Conservation (phyloP, 371 early-diverging fungal species). For the Mucor saturninus region DNA sequence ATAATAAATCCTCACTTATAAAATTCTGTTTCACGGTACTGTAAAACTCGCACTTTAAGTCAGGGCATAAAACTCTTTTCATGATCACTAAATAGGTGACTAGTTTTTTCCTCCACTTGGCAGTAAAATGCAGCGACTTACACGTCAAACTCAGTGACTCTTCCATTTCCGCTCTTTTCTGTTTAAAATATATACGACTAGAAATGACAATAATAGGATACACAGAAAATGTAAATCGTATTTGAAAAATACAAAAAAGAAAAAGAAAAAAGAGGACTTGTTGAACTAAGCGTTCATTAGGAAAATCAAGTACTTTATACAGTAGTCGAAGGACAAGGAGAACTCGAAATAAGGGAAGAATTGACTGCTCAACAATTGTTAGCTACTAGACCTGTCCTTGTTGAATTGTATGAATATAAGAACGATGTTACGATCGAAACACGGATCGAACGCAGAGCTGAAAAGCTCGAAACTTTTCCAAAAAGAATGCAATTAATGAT, state of each 20-base stretch:
- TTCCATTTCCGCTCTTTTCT: too few species aligned
- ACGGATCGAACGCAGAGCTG: neutral
- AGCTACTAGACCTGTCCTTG: conserved; percentile 17
- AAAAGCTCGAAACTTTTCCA: conserved; percentile 7
- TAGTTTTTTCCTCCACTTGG: neutral
- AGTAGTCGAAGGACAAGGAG: conserved; percentile 1
- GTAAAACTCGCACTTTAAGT: too few species aligned
- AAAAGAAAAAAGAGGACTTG: neutral
- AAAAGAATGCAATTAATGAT: conserved; percentile 25
- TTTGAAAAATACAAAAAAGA: neutral
- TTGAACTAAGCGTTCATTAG: too few species aligned
- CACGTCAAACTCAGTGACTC: too few species aligned
- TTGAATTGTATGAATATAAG: conserved; percentile 25
- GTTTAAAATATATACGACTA: too few species aligned
- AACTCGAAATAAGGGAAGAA: conserved; percentile 4
- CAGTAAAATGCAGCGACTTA: too few species aligned
- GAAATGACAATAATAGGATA: conserved; percentile 19
- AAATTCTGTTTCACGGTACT: neutral
- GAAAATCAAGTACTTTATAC: conserved; percentile 14
- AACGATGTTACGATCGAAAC: conserved; percentile 21
- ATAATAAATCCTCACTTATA: too few species aligned
- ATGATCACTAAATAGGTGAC: too few species aligned
- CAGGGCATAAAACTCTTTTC: neutral
- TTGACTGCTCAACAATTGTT: conserved; percentile 20
- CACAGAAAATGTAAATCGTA: conserved; percentile 15